Evolutionary conservation across 2,329 filamentous ascomycete genomes (phyloP).

Genomic region (Phialophora tarda): DNA sequence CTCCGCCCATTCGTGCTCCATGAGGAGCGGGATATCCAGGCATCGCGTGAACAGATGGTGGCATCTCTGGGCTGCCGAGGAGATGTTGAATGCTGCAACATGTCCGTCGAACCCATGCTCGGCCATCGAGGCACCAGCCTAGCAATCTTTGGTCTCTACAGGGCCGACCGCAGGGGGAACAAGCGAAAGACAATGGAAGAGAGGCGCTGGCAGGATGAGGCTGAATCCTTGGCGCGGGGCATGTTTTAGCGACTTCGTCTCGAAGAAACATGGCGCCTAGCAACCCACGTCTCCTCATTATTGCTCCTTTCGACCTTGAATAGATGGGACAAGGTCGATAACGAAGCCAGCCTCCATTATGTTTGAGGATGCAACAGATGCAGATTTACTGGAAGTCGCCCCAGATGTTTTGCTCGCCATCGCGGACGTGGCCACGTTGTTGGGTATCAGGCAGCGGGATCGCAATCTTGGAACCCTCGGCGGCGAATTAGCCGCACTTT

Average conservation of each 20-base stretch:
- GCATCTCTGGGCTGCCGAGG: neutral
- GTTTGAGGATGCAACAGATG: neutral
- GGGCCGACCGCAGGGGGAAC: no score
- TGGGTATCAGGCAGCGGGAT: constrained; percentile 2
- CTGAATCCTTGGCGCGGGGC: neutral
- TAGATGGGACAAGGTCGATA: neutral
- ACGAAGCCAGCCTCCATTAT: neutral
- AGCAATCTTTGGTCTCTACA: no score
- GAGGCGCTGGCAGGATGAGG: neutral
- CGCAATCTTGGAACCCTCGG: neutral
- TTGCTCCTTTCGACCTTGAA: neutral
- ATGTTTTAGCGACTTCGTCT: neutral
- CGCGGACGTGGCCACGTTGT: neutral
- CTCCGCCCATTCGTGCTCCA: constrained; percentile 19
- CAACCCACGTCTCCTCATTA: neutral
- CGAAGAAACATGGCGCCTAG: no score
- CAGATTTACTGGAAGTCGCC: neutral
- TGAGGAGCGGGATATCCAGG: neutral
- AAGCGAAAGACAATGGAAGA: no score
- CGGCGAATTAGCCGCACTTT: constrained; percentile 5
- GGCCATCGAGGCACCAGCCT: neutral
- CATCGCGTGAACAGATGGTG: neutral
- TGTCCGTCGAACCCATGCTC: neutral
- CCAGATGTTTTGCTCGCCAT: neutral
- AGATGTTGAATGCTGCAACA: neutral